These are phyloP conservation scores for Venustampulla echinocandica DNA, from an alignment of 495 filamentous ascomycete species.

Conservation along the genomic window DNA sequence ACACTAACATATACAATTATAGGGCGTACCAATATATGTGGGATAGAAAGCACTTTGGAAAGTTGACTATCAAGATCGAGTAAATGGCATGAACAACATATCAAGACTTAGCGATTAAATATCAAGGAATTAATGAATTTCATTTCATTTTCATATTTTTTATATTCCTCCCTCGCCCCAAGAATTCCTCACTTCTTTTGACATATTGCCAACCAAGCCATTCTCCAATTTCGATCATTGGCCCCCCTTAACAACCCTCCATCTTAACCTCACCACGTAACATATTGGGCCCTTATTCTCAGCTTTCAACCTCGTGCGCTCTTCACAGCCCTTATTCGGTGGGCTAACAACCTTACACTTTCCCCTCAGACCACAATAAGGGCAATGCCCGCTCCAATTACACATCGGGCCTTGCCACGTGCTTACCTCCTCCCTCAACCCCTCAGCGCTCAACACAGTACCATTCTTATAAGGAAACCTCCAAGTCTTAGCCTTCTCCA, in stretches of 20 bases:
- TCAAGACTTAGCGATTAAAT: too few species aligned
- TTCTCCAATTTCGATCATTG: too few species aligned
- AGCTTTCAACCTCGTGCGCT: not conserved
- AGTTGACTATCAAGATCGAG: constrained; percentile 56
- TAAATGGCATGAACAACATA: too few species aligned
- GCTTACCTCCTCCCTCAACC: not conserved
- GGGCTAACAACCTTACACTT: not conserved
- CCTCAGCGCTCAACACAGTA: constrained; percentile 1
- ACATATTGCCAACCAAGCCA: too few species aligned
- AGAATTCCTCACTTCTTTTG: too few species aligned
- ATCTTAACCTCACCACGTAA: constrained; percentile 4
- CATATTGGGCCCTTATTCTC: constrained; percentile 6
- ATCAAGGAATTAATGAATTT: too few species aligned
- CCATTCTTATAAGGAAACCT: constrained; percentile 12
- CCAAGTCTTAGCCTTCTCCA: constrained; percentile 15
- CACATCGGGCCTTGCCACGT: constrained; percentile 9
- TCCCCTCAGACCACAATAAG: constrained; percentile 1
- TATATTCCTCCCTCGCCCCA: too few species aligned
- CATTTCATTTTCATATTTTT: too few species aligned
- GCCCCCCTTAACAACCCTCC: constrained; percentile 1
- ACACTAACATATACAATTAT: too few species aligned
- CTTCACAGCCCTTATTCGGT: not conserved
- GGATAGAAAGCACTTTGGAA: constrained; percentile 70
- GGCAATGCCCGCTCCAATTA: constrained; percentile 8
- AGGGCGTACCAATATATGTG: constrained; percentile 43